Base-by-base conservation (phyloP, 768 basidiomycete species). In the Pluteus cervinus region DNA sequence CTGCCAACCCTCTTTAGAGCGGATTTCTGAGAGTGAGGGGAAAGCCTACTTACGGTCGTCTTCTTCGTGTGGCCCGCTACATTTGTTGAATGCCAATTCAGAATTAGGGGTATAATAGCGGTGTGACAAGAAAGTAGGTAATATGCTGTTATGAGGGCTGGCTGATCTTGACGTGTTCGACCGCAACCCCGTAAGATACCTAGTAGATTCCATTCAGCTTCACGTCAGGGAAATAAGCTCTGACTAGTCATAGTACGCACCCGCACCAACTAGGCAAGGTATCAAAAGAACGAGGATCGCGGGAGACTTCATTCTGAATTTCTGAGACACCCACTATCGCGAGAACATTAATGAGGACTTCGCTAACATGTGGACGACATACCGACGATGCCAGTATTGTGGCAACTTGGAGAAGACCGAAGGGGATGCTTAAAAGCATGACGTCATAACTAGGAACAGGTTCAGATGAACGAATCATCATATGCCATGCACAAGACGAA, bases 81-180 rank as follows among this genome's bases (percentile, higher is more conserved):
- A 37, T 63, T 63, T 1, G 60, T 51, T 11, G 57, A 51, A 32
- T 61, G 56, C 61, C 61, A 63, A 33, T 56, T 58, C 12, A 57
- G 41, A 23, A 63, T 44, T 9, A 48, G 47, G 0, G 61, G 57
- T 1, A 40, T 39, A 14, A 52, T 40, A 14, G 54, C 47, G 11
- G 39, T 47, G 8, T 48, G 45, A 7, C 48, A 29, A 7, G 58
- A 44, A 3, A 58, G 37, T n/a, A 56, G 39, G 33, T 63, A 61
- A 42, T 60, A 63, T 1, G 58, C 55, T 10, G 51, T 45, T 4
- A 63, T 46, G 5, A 63, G 42, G 4, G 51, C 32, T 12, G 56
- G 48, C 20, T 53, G 51, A 29, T 60, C 53, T 36, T 48, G 33
- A 8, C 49, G 40, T 21, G 43, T 35, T 21, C 58, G 48, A 2